Base-by-base conservation (phyloP, 208 protist genomes). In the Crithidia fasciculata region DNA sequence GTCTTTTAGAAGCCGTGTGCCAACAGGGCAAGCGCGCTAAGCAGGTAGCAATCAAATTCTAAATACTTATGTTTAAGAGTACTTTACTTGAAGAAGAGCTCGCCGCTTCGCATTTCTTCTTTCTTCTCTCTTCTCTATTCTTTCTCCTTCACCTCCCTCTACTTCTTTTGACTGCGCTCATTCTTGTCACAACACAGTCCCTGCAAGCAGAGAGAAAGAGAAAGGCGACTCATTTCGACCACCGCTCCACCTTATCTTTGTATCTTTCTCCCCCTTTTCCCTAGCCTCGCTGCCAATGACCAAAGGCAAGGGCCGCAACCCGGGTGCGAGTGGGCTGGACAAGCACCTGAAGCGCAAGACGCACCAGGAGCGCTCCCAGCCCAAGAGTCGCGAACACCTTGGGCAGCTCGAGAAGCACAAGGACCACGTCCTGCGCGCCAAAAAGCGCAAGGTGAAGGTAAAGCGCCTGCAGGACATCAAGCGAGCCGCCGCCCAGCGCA, bases 391-490 rank as follows among this genome's bases (percentile, higher is more conserved):
- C 16, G 77, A 87, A 65, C 86, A 95, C 60, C 83, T 98, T 3
- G 96, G 96, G 0, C 86, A 92, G 74, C 85, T 98, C 0, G 96
- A 98, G 72, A 98, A 98, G 81, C 90, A 97, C 73, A 97, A 97
- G 75, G 96, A 98, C 76, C 93, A 98, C 78, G 86, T 93, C 4
- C 70, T 95, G 49, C 86, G 96, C 18, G 80, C 94, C 8, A 88
- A 91, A 54, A 86, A 90, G 72, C 83, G 91, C 19, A 87, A 94
- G 55, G 74, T 76, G 0, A 97, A 97, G 72, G 82, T 95, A 13
- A 66, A 89, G 62, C 78, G 81, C 13, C 81, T 98, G 16, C 68
- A 86, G 57, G 50, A 92, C 52, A 78, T 98, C 40, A 92, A 95
- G 77, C 85, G 93, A 0, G 86, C 87, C 4, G 94, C 90, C 4